These are phyloP conservation scores for Coemansia sp. DNA, from an alignment of 192 early-diverging fungal genomes.

Conservation along the genomic window DNA sequence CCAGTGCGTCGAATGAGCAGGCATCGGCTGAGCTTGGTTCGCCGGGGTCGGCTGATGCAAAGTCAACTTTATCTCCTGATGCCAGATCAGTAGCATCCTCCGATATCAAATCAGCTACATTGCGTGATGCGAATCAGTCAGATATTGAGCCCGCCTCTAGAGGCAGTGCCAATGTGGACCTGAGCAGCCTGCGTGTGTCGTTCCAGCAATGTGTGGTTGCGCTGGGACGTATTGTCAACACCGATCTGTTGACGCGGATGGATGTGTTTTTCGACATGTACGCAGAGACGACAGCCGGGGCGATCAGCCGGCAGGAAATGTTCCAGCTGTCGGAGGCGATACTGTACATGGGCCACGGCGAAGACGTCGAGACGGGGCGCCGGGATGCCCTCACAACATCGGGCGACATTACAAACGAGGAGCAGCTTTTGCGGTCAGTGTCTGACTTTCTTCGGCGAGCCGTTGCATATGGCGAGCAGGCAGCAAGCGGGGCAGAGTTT, in stretches of 20 bases:
- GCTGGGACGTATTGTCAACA: conserved; percentile 71
- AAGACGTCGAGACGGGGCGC: conserved; percentile 29
- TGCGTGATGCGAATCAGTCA: no score
- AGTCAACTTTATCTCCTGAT: neutral
- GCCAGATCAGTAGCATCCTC: neutral
- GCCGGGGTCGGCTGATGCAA: neutral
- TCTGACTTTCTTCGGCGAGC: conserved; percentile 37
- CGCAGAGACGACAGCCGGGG: conserved; percentile 64
- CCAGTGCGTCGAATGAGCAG: neutral
- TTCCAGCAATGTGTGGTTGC: conserved; percentile 80
- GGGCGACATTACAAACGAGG: conserved; percentile 45
- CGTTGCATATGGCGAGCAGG: conserved; percentile 17
- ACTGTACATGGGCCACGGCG: conserved; percentile 65
- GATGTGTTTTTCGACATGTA: conserved; percentile 83
- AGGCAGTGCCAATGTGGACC: neutral
- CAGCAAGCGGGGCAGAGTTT: conserved; percentile 14
- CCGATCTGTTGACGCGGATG: conserved; percentile 76
- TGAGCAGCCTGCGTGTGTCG: conserved; percentile 52
- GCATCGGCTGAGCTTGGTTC: neutral
- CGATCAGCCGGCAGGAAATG: conserved; percentile 73
- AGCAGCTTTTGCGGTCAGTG: conserved; percentile 48
- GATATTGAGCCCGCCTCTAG: neutral
- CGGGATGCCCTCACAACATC: conserved; percentile 1
- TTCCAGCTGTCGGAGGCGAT: conserved; percentile 83
- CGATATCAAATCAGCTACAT: neutral